Evolutionary conservation across 441 rosid species (phyloP), one percentile per base, ranked within the genome.

Genomic region (Caryocar brasiliense): DNA sequence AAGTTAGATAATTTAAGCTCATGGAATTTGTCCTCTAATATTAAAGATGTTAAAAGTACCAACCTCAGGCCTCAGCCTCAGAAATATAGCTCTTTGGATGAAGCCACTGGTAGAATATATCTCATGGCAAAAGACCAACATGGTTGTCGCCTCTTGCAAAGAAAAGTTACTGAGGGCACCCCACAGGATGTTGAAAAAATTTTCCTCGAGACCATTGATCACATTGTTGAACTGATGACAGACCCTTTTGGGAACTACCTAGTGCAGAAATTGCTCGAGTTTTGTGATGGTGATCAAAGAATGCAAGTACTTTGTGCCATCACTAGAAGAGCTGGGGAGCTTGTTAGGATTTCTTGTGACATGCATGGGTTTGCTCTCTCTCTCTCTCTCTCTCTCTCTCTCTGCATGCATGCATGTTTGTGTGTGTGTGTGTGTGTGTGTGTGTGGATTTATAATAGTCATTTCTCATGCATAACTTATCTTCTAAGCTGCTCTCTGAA

Each of bases 191-290:
- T 85, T 10, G 85, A 80, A 48, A 77, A 67, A 65, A 81, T 87
- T 53, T 84, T 82, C 51, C 40, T 34, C 25, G 91, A 80, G 78
- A 76, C 85, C 60, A 82, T 79, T 58, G 85, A 77, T 62, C 75
- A 75, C 53, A 68, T 82, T 50, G 79, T 76, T 41, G 88, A 85
- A 71, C 79, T 87, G 41, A 82, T 85, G 89, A 61, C 76, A 7
- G 91, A 87, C 61, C 92, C 91, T 11, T 80, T 87, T 63, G 96
- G 86, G 52, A 87, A 85, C 47, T 85, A 84, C 67, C 63, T 85
- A 6, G 83, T 85, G 47, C 96, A 82, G 56, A 87, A 85, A 72
- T 77, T 87, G 41, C 83, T 82, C 1, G 96, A 85, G 65, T 94
- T 85, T 24, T 87, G 96, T 58, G 59, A 61, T 14, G 96, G 75